Percentiles rank a stretch among this genome's conserved stretches.
These are phyloP conservation scores for Xylaria arbuscula DNA, from an alignment of 2,329 filamentous ascomycete genomes.

Conservation along the genomic window DNA sequence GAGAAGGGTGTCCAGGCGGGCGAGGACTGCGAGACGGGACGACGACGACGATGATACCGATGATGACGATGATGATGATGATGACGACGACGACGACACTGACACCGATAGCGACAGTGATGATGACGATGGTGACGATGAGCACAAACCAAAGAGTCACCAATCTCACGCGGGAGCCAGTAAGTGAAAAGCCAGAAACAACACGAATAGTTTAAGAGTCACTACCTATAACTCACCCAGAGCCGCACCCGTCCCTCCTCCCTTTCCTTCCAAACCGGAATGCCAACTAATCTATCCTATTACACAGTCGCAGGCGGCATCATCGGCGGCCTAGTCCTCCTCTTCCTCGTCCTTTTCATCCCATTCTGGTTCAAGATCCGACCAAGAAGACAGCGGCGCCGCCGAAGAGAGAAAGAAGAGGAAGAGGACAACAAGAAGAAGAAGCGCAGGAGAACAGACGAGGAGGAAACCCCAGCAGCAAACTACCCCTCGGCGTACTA, in stretches of 20 bases:
- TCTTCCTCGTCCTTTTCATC: constrained; percentile 24
- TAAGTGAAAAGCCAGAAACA: constrained; percentile 9
- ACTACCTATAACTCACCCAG: background rate
- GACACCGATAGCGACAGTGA: constrained; percentile 23
- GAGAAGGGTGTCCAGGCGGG: constrained; percentile 11
- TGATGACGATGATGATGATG: constrained; percentile 21
- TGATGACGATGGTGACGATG: constrained; percentile 25
- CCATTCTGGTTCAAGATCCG: constrained; percentile 35
- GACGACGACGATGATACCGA: constrained; percentile 19
- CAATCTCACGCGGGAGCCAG: constrained; percentile 21
- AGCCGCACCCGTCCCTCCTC: too few species aligned
- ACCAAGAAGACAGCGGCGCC: constrained; percentile 18
- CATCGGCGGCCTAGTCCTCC: constrained; percentile 26
- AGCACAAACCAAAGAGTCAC: constrained; percentile 19
- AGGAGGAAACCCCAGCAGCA: background rate
- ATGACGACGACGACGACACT: constrained; percentile 15
- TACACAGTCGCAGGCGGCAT: constrained; percentile 30
- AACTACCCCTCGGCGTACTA: background rate
- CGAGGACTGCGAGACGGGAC: constrained; percentile 9
- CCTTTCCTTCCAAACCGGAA: background rate
- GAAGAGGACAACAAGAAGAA: background rate
- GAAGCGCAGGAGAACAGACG: background rate
- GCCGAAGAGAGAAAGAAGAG: constrained; percentile 6
- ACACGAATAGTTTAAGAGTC: too few species aligned
- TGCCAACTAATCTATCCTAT: background rate